A percentile compares a stretch with the other conserved stretches of the same genome.
phyloP scores from a whole-genome alignment of 495 filamentous ascomycete genomes.

The Letharia lupina region DNA sequence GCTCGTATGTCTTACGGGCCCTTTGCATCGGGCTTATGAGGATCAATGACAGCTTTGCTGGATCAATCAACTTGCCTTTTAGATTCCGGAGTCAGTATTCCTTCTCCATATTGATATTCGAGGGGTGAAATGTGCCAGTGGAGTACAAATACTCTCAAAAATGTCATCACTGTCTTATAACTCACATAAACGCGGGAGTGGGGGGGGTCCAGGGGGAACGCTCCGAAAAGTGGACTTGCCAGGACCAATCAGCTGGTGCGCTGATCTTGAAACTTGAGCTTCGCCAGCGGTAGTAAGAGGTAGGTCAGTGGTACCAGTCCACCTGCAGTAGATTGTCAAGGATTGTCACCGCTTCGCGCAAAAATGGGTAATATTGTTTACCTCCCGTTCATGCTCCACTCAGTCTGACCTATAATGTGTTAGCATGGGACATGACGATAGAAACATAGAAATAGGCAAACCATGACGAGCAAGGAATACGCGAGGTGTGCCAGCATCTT shows the following conservation, averaged over 20 bases:
- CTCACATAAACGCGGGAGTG: not conserved
- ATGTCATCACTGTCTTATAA: not conserved
- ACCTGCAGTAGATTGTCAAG: constrained; percentile 75
- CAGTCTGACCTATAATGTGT: not conserved
- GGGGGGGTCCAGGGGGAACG: not conserved
- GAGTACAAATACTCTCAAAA: not conserved
- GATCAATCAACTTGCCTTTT: constrained; percentile 55
- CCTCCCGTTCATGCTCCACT: constrained; percentile 1
- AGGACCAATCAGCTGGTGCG: constrained; percentile 60
- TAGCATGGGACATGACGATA: not conserved
- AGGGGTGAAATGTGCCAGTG: not conserved
- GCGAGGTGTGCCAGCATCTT: constrained; percentile 29
- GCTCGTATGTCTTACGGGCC: constrained; percentile 66
- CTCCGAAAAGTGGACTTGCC: constrained; percentile 37
- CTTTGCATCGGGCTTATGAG: constrained; percentile 73
- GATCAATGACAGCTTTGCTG: constrained; percentile 60
- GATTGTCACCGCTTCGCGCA: not conserved
- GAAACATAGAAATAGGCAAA: not conserved
- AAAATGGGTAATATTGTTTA: not conserved
- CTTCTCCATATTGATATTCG: not conserved
- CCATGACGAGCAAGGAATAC: constrained; percentile 37
- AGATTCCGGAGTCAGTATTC: not conserved
- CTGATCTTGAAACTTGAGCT: constrained; percentile 60
- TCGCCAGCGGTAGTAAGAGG: constrained; percentile 69
- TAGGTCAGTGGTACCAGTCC: constrained; percentile 73